A percentile compares a stretch with the other conserved stretches of the same genome.
Evolutionary conservation across 768 basidiomycete genomes (phyloP).

Genomic region (Boletus sp.): DNA sequence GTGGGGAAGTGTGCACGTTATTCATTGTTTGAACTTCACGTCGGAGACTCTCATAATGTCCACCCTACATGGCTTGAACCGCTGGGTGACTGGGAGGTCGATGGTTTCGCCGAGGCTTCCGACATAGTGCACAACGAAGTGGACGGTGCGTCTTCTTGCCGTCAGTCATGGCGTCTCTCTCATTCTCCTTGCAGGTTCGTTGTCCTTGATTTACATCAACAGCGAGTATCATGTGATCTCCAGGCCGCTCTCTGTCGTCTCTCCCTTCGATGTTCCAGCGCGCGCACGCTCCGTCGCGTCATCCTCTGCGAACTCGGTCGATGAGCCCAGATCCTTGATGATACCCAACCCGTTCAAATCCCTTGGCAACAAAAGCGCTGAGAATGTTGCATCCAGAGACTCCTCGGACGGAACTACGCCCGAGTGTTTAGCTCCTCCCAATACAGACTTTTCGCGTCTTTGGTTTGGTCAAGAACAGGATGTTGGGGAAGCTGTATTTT

Average conservation of each 20-base stretch:
- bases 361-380: slow-evolving; percentile 48
- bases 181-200: slow-evolving; percentile 19
- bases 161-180: slow-evolving; percentile 1
- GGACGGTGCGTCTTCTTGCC: slow-evolving; percentile 41
- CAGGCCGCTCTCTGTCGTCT: slow-evolving; percentile 39
- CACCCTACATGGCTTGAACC: slow-evolving; percentile 37
- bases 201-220: slow-evolving; percentile 38
- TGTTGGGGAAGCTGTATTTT: slow-evolving; percentile 13
- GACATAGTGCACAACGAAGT: slow-evolving; percentile 44
- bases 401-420: slow-evolving; percentile 23
- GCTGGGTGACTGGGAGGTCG: slow-evolving; percentile 55
- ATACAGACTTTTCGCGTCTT: slow-evolving; percentile 20
- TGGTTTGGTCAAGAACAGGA: slow-evolving; percentile 26
- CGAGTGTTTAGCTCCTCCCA: slow-evolving; percentile 32
- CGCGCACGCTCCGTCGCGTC: slow-evolving; percentile 15
- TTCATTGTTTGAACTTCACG: slow-evolving; percentile 26
- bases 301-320: slow-evolving; percentile 21
- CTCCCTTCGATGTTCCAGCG: slow-evolving; percentile 14
- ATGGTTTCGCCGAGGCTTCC: slow-evolving; percentile 45
- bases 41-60: slow-evolving; percentile 20
- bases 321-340: slow-evolving; percentile 35
- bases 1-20: slow-evolving; percentile 9
- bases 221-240: slow-evolving; percentile 44
- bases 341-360: slow-evolving; percentile 68
- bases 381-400: slow-evolving; percentile 34